A percentile compares a stretch with the other conserved stretches of the same genome.
Evolutionary conservation across 306 rosid genomes (phyloP).

Genomic region (Prunus armeniaca): DNA sequence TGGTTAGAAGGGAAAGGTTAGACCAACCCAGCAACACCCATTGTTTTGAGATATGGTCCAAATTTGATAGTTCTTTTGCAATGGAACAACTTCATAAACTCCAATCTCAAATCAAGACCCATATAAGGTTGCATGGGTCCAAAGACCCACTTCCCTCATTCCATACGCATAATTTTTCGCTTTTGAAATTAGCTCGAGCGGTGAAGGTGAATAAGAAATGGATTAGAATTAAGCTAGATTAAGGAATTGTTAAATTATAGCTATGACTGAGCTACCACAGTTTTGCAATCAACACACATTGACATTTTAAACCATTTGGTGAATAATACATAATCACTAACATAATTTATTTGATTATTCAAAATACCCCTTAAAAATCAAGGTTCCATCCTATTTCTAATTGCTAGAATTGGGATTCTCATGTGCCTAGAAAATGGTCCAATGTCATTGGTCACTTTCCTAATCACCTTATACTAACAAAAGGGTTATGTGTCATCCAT

Average conservation of each 20-base stretch:
- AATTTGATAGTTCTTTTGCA: background rate
- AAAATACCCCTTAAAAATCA: background rate
- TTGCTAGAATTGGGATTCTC: no score
- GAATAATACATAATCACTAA: no score
- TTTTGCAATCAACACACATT: no score
- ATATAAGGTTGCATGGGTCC: background rate
- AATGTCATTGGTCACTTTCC: background rate
- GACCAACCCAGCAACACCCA: no score
- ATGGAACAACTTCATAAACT: background rate
- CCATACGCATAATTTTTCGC: no score
- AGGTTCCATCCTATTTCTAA: no score
- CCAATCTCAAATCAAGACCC: background rate
- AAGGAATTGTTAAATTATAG: no score
- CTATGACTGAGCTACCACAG: no score
- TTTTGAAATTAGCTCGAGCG: no score
- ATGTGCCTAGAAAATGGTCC: background rate
- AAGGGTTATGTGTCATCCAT: conserved; percentile 26
- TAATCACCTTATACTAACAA: background rate
- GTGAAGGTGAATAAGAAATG: no score
- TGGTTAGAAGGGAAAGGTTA: background rate
- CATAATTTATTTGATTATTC: background rate
- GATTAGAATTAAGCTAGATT: no score
- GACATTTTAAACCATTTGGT: no score
- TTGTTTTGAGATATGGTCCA: background rate
- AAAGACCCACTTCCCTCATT: background rate